A percentile compares a stretch with the other conserved stretches of the same genome.
These are phyloP conservation scores for Penicillium roqueforti DNA, from an alignment of 495 filamentous ascomycete genomes.

Conservation along the genomic window DNA sequence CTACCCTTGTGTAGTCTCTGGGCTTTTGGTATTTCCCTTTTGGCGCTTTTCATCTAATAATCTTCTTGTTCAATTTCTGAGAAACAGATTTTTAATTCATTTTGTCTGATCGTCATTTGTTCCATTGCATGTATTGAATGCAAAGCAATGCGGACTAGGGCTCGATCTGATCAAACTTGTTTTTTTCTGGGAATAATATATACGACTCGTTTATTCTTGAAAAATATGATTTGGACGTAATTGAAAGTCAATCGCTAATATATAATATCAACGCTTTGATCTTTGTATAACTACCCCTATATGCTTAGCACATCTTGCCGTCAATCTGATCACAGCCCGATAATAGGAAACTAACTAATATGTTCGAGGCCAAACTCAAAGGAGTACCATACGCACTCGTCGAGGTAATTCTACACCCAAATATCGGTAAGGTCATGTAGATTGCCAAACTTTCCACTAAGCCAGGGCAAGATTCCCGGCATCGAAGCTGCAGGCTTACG, in stretches of 20 bases:
- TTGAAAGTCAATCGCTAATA: background rate
- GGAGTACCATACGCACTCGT: too few relatives aligned
- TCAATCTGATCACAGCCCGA: too few relatives aligned
- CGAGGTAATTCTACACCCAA: too few relatives aligned
- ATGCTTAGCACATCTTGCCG: too few relatives aligned
- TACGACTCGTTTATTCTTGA: background rate
- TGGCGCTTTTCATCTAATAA: background rate
- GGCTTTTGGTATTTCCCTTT: slow-evolving; percentile 1
- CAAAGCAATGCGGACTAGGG: background rate
- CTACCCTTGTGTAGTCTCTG: background rate
- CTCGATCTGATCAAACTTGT: background rate
- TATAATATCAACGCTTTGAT: too few relatives aligned
- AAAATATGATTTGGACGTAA: background rate
- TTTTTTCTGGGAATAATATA: background rate
- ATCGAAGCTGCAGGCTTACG: too few relatives aligned
- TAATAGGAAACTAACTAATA: too few relatives aligned
- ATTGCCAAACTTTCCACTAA: too few relatives aligned
- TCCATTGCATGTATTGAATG: background rate
- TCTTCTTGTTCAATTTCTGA: background rate
- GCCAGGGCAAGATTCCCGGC: too few relatives aligned
- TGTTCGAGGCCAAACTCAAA: too few relatives aligned
- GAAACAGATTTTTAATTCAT: background rate
- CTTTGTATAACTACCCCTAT: too few relatives aligned
- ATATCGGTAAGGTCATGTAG: too few relatives aligned
- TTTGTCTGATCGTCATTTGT: background rate